phyloP scores from a whole-genome alignment of 2,329 filamentous ascomycete species.

The Penicillium digitatum region DNA sequence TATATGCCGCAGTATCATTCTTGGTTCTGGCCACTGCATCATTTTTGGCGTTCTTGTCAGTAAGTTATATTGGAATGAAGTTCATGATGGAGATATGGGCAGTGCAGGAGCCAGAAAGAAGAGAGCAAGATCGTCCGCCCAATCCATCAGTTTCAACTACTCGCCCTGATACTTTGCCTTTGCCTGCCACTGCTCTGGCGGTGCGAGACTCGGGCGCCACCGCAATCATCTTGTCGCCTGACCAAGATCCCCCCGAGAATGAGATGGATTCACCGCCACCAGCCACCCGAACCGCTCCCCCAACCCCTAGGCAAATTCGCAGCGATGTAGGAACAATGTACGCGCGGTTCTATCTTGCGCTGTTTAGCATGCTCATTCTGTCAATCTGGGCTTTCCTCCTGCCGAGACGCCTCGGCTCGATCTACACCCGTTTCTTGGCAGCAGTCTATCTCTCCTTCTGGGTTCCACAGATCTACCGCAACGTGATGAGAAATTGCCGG shows the following conservation, averaged over 20 bases:
- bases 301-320: slow-evolving; percentile 34
- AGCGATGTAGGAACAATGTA: slow-evolving; percentile 57
- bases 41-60: slow-evolving; percentile 58
- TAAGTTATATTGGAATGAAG: slow-evolving; percentile 60
- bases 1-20: slow-evolving; percentile 54
- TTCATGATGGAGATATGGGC: slow-evolving; percentile 66
- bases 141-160: slow-evolving; percentile 27
- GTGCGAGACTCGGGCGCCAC: slow-evolving; percentile 48
- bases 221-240: slow-evolving; percentile 57
- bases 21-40: slow-evolving; percentile 54
- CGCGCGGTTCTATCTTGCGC: slow-evolving; percentile 58
- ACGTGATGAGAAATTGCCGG: slow-evolving; percentile 84
- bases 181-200: slow-evolving; percentile 49
- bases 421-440: slow-evolving; percentile 60
- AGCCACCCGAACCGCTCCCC: slow-evolving; percentile 31
- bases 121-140: slow-evolving; percentile 32
- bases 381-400: slow-evolving; percentile 58
- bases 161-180: slow-evolving; percentile 43
- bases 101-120: slow-evolving; percentile 51
- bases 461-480: slow-evolving; percentile 87
- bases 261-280: slow-evolving; percentile 32
- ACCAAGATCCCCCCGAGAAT: slow-evolving; percentile 51
- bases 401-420: slow-evolving; percentile 49
- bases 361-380: slow-evolving; percentile 56
- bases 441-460: slow-evolving; percentile 85